Base-by-base conservation (phyloP, 2,329 filamentous ascomycete genomes). In the Leptographium galeiforme region DNA sequence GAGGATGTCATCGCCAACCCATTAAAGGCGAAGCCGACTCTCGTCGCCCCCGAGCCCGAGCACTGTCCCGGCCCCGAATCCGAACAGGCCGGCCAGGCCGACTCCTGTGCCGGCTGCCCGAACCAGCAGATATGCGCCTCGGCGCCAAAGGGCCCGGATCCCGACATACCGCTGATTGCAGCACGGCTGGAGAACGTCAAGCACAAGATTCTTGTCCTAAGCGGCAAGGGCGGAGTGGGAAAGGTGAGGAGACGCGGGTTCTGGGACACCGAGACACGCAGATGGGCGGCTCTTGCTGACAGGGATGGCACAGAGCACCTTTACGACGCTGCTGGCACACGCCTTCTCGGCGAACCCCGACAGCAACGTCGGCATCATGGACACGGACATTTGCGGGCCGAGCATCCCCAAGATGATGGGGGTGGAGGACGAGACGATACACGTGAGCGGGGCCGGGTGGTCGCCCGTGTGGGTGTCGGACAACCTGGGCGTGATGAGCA, bases 391-490 rank as follows among this genome's bases (percentile, higher is more conserved):
- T 57, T 96, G 89, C 70, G 93, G 93, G 0, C 93, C 93, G 0
- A 89, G 83, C 58, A 96, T 98, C 62, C 93, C 93, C 19, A 96
- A 96, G 72, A 97, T 98, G 91, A 90, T 98, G 84, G 93, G 93
- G 38, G 91, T 96, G 1, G 90, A 96, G 68, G 73, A 81, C 32
- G 91, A 98, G 70, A 95, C 87, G 1, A 93, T 98, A 51, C 93
- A 98, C 66, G 82, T 95, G 52, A 93, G 84, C 64, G 85, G 81
- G 52, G 81, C 84, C 1, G 93, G 93, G 2, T 96, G 90, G 93
- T 89, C 85, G 64, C 93, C 93, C 0, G 91, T 97, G 14, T 97
- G 90, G 87, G 90, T 95, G 16, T 79, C 84, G 61, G 93, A 97
- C 62, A 98, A 97, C 62, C 74, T 98, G 4, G 87, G 85, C 2